phyloP scores from a whole-genome alignment of 2,329 filamentous ascomycete species.

The Ophiognomonia clavigignenti-juglandacearum region DNA sequence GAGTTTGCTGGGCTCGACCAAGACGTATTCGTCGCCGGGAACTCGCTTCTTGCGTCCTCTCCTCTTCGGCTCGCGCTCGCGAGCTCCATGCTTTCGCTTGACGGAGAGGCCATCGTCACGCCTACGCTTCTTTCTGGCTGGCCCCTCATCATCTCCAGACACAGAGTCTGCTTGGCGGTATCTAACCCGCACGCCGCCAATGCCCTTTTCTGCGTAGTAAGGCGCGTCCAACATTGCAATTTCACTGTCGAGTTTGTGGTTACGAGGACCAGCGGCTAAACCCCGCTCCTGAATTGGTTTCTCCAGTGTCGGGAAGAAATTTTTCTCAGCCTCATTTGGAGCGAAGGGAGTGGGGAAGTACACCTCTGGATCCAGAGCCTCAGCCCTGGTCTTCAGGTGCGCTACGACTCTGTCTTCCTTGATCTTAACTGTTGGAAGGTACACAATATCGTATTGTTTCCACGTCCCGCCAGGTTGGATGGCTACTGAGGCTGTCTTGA shows the following conservation, averaged over 20 bases:
- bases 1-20: constrained; percentile 6
- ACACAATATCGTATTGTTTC: constrained; percentile 27
- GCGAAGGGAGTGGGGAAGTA: constrained; percentile 36
- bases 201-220: constrained; percentile 34
- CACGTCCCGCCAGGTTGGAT: constrained; percentile 10
- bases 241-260: constrained; percentile 32
- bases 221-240: constrained; percentile 47
- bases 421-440: constrained; percentile 36
- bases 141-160: constrained; percentile 11
- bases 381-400: constrained; percentile 41
- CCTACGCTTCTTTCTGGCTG: background rate
- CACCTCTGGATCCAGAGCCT: constrained; percentile 39
- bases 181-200: constrained; percentile 18
- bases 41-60: constrained; percentile 6
- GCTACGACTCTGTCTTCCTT: constrained; percentile 34
- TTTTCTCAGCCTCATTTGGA: constrained; percentile 29
- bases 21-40: constrained; percentile 1
- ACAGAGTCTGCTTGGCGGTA: too few relatives aligned
- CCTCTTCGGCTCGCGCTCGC: too few relatives aligned
- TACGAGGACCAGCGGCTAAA: constrained; percentile 20
- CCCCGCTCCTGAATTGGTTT: constrained; percentile 20
- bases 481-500: constrained; percentile 13
- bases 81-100: background rate
- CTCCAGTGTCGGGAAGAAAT: constrained; percentile 24
- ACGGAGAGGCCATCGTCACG: background rate